phyloP scores from a whole-genome alignment of 2,329 filamentous ascomycete species.

The Arthrobotrys musiformis region DNA sequence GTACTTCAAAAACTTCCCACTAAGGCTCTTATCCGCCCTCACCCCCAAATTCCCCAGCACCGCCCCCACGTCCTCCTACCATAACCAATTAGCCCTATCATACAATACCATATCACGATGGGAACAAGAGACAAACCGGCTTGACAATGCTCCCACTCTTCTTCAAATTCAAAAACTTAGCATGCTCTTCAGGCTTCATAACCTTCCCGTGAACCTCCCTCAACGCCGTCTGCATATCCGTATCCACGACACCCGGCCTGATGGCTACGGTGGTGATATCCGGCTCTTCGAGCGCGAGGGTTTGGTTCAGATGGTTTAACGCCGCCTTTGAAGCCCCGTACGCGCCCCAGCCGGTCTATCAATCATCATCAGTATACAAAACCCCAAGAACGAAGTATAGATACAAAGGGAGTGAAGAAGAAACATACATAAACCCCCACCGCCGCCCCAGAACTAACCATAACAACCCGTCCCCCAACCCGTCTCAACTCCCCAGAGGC shows the following conservation, averaged over 20 bases:
- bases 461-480: constrained; percentile 76
- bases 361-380: neutral
- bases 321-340: constrained; percentile 88
- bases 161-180: constrained; percentile 76
- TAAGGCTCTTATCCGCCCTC: constrained; percentile 27
- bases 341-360: constrained; percentile 72
- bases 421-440: constrained; percentile 70
- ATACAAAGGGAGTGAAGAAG: neutral
- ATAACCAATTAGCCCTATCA: neutral
- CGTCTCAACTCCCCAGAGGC: constrained; percentile 75
- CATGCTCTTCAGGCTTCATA: constrained; percentile 70
- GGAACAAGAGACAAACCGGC: constrained; percentile 29
- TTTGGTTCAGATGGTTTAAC: constrained; percentile 79
- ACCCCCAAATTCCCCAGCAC: constrained; percentile 42
- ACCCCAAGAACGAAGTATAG: neutral
- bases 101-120: neutral
- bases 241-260: constrained; percentile 73
- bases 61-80: constrained; percentile 45
- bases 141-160: constrained; percentile 75
- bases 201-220: constrained; percentile 74
- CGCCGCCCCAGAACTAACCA: constrained; percentile 83
- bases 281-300: constrained; percentile 80
- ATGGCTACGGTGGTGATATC: constrained; percentile 79
- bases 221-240: constrained; percentile 85
- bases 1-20: constrained; percentile 50